phyloP scores from a whole-genome alignment of 805 yeast genomes.

The Candida orba region DNA sequence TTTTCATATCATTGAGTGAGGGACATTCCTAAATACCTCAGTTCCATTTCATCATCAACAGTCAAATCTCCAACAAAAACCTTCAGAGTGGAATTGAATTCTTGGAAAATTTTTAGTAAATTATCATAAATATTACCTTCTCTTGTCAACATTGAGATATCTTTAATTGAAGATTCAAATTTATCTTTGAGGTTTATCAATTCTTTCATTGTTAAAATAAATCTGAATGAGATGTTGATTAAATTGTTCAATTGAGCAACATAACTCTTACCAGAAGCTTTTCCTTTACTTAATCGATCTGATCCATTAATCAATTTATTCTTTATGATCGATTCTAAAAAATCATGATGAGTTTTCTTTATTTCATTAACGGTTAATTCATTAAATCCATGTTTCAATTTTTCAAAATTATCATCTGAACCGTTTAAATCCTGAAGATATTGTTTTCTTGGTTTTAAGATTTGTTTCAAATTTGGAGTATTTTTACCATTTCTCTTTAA shows the following conservation, averaged over 20 bases:
- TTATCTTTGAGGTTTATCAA: conserved; percentile 25
- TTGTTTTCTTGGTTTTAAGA: conserved; percentile 25
- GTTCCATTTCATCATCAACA: conserved; percentile 41
- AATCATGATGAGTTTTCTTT: conserved; percentile 25
- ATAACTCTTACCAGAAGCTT: conserved; percentile 31
- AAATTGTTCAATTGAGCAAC: conserved; percentile 35
- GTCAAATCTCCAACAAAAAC: conserved; percentile 44
- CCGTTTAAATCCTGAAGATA: conserved; percentile 17
- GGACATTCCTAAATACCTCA: conserved; percentile 39
- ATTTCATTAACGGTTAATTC: conserved; percentile 46
- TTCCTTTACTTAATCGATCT: conserved; percentile 25
- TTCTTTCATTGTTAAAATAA: conserved; percentile 31
- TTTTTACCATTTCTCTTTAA: conserved; percentile 8
- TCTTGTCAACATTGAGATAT: conserved; percentile 7
- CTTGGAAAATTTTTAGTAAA: conserved; percentile 35
- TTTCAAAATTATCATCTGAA: conserved; percentile 3
- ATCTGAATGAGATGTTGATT: conserved; percentile 31
- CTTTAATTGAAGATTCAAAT: conserved; percentile 12
- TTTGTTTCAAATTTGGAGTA: conserved; percentile 8
- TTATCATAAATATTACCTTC: conserved; percentile 28
- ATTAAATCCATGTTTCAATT: conserved; percentile 13
- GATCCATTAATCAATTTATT: conserved; percentile 29
- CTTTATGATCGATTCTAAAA: conserved; percentile 30
- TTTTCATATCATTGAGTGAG: conserved; percentile 14
- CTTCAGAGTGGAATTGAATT: conserved; percentile 36